Percentiles rank a stretch among this genome's conserved stretches.
Conservation (phyloP, 441 rosid genomes). For the Viola pubescens region DNA sequence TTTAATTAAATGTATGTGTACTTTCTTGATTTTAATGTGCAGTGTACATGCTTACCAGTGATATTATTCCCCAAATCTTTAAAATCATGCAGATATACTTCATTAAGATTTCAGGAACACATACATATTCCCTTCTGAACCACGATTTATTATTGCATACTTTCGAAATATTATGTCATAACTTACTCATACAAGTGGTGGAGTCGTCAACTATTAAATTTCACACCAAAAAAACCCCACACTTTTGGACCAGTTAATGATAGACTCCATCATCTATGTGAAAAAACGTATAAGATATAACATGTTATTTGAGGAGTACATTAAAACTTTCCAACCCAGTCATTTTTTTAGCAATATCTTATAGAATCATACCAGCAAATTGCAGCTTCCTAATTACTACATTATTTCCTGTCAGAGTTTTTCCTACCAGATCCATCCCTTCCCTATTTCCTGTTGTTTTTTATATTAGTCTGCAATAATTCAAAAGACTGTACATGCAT, state of each 20-base stretch:
- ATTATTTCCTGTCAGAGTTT: not conserved
- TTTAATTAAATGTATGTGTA: too few species aligned
- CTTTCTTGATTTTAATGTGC: not conserved
- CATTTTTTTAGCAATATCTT: not conserved
- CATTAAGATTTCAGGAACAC: constrained; percentile 2
- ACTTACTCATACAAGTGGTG: too few species aligned
- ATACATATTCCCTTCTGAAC: not conserved
- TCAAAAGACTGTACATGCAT: too few species aligned
- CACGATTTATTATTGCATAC: not conserved
- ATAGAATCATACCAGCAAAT: not conserved
- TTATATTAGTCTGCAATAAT: too few species aligned
- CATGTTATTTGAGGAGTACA: too few species aligned
- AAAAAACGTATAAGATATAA: too few species aligned
- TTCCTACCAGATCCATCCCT: not conserved
- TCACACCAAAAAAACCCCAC: too few species aligned
- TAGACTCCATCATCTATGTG: too few species aligned
- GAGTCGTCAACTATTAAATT: too few species aligned
- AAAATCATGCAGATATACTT: not conserved
- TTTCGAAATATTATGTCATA: too few species aligned
- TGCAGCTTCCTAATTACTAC: not conserved
- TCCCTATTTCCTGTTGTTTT: not conserved
- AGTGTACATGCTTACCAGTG: not conserved
- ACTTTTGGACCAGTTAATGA: too few species aligned
- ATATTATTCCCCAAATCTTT: not conserved
- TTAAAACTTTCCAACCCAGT: too few species aligned